Conservation (phyloP, 2,329 filamentous ascomycete genomes). For the Pseudocercospora cruenta region DNA sequence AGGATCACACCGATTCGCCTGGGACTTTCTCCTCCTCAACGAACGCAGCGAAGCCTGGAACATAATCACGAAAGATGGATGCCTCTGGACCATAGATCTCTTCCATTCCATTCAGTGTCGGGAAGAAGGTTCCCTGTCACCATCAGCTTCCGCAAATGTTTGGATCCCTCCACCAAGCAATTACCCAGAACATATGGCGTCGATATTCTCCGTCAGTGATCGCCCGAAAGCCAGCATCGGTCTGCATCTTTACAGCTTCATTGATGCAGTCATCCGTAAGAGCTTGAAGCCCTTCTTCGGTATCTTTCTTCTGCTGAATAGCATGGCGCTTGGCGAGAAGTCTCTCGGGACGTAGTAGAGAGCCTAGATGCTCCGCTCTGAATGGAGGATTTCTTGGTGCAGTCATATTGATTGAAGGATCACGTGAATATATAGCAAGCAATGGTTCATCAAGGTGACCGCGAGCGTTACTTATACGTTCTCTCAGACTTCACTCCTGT, state of each 20-base stretch:
- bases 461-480: not conserved
- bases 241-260: conserved; percentile 37
- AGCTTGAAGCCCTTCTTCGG: conserved; percentile 27
- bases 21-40: conserved; percentile 61
- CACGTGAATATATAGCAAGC: not conserved
- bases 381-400: conserved; percentile 60
- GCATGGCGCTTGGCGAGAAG: conserved; percentile 63
- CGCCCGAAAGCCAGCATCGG: conserved; percentile 34
- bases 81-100: conserved; percentile 50
- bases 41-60: conserved; percentile 65
- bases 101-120: conserved; percentile 47
- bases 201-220: conserved; percentile 40
- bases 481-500: not conserved
- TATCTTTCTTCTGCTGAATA: conserved; percentile 41
- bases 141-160: not conserved
- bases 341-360: conserved; percentile 66
- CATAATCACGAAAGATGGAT: conserved; percentile 61
- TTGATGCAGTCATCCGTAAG: conserved; percentile 37
- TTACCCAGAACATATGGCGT: conserved; percentile 24
- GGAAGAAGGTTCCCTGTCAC: conserved; percentile 33
- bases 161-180: not conserved
- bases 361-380: conserved; percentile 72
- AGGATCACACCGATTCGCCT: conserved; percentile 43
- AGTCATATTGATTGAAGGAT: conserved; percentile 16
- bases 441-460: conserved; percentile 17